These are phyloP conservation scores for Epichloe glyceriae DNA, from an alignment of 2,329 filamentous ascomycete species.

Conservation along the genomic window DNA sequence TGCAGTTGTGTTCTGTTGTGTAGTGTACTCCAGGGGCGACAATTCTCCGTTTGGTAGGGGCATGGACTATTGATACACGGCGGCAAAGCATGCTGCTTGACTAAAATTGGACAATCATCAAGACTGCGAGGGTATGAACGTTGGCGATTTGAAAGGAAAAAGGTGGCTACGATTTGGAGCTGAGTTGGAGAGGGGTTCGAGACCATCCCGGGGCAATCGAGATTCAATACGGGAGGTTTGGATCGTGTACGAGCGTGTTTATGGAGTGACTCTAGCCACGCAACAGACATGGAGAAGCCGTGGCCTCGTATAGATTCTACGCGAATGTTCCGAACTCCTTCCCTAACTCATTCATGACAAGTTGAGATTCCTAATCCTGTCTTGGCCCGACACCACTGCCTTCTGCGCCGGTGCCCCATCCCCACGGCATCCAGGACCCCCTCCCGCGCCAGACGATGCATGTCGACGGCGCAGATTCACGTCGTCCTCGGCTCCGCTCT, in stretches of 20 bases:
- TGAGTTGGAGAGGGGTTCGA: no score
- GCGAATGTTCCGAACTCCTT: conserved; percentile 18
- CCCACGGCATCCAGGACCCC: conserved; percentile 37
- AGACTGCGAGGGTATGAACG: no score
- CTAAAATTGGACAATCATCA: background rate
- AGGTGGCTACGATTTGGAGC: no score
- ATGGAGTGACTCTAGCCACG: conserved; percentile 1
- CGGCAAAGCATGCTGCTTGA: background rate
- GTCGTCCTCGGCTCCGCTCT: conserved; percentile 48
- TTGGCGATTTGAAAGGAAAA: no score
- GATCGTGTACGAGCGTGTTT: background rate
- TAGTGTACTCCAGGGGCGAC: background rate
- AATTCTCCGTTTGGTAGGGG: background rate
- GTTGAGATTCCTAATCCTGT: conserved; percentile 19
- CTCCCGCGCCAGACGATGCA: conserved; percentile 10
- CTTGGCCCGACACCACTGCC: conserved; percentile 24
- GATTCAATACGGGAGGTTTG: no score
- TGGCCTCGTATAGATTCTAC: conserved; percentile 6
- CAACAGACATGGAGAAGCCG: background rate
- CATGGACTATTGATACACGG: background rate
- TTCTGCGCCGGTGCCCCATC: conserved; percentile 22
- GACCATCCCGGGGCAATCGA: no score
- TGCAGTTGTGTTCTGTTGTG: background rate
- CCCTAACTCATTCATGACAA: conserved; percentile 10
- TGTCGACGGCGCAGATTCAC: conserved; percentile 22